phyloP scores from a whole-genome alignment of 306 rosid species.

The Coriaria nepalensis region DNA sequence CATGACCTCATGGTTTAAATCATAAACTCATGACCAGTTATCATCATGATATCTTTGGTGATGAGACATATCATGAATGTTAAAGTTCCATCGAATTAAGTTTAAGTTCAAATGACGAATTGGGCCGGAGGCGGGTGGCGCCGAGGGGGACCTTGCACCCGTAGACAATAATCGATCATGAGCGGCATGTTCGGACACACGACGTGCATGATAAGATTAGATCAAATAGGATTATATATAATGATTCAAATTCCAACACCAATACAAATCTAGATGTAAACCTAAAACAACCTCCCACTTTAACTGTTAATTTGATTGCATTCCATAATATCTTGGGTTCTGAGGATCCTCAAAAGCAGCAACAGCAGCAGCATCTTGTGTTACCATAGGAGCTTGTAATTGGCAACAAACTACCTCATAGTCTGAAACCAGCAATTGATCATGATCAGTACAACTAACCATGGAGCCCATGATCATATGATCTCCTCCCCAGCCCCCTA shows the following conservation, averaged over 20 bases:
- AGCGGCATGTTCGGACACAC: too few species aligned
- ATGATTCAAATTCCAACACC: conserved; percentile 12
- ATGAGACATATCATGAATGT: too few species aligned
- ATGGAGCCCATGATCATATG: conserved; percentile 24
- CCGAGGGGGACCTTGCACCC: too few species aligned
- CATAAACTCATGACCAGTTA: too few species aligned
- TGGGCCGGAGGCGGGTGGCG: too few species aligned
- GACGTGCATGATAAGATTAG: too few species aligned
- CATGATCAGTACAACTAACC: conserved; percentile 11
- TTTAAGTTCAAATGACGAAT: too few species aligned
- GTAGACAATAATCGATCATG: too few species aligned
- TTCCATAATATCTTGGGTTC: conserved; percentile 35
- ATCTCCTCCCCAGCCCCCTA: conserved; percentile 40
- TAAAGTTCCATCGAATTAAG: too few species aligned
- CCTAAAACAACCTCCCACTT: background rate
- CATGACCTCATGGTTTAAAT: too few species aligned
- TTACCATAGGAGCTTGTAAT: conserved; percentile 12
- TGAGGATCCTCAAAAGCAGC: conserved; percentile 35
- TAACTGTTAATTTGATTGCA: conserved; percentile 20
- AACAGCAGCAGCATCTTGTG: conserved; percentile 5
- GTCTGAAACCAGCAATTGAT: conserved; percentile 49
- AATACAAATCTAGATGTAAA: conserved; percentile 30
- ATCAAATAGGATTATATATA: background rate
- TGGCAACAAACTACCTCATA: conserved; percentile 27
- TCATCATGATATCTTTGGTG: too few species aligned